Base-by-base conservation (phyloP, 768 basidiomycete species). In the Amanita phalloides region DNA sequence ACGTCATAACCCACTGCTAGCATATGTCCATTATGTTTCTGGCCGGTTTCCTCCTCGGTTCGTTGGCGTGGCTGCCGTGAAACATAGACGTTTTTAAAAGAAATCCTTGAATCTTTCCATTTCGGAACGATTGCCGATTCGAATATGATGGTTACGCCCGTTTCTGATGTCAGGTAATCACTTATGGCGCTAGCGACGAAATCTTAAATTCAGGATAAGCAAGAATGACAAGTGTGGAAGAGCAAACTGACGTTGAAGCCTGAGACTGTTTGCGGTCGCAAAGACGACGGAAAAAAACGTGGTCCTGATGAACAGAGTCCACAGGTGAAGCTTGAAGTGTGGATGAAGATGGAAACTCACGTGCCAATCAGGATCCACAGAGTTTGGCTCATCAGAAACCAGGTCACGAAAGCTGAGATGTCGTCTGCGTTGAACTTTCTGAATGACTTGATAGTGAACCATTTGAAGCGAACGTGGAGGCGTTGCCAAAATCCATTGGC, bases 61-160 rank as follows among this genome's bases (percentile, higher is more conserved):
- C n/a, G 55, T 8, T 63, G 54, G 28, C 59, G 55, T 2, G 90
- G 86, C 4, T 91, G 77, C 8, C 91, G 83, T 21, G 92, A 94
- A 43, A 99, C 74, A 60, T 89, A 98, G 41, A 98, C 94, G 58
- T 97, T 96, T 64, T 91, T 91, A 77, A 99, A 95, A 0, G 93
- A 93, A 49, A 99, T 85, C 11, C 86, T 84, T 8, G 92, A 94
- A 60, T 94, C 90, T 56, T 91, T 89, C 92, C 94, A 96, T 64
- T 91, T 93, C 2, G 96, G 95, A 8, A 98, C 94, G 59, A 98
- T 94, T 28, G 96, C 96, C 4, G 90, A 92, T 66, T 99, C 96
- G 64, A 97, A 97, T 49, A 95, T 88, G 58, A 99, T 84, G 11
- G 84, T 93, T 38, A 95, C 82, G 2, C 96, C 96, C 0, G 94